Percentiles rank a stretch among this genome's conserved stretches.
phyloP scores from a whole-genome alignment of 805 yeast genomes.

The Ogataea paradorogensis region DNA sequence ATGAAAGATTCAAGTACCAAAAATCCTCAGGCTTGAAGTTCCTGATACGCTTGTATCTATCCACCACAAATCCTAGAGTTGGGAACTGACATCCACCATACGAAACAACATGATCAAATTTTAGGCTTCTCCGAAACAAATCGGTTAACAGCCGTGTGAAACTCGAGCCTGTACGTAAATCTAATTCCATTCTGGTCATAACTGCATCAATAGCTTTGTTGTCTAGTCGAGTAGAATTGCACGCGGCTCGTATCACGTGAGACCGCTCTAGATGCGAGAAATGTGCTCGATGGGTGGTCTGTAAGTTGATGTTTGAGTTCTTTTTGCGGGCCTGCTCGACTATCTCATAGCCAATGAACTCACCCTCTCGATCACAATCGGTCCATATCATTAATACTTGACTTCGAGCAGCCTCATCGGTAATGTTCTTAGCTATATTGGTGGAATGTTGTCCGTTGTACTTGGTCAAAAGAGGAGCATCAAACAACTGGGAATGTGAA shows the following conservation, averaged over 20 bases:
- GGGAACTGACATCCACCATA: slow-evolving; percentile 97
- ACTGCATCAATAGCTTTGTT: slow-evolving; percentile 79
- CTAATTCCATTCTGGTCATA: slow-evolving; percentile 79
- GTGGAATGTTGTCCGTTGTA: slow-evolving; percentile 37
- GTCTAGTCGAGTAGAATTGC: slow-evolving; percentile 61
- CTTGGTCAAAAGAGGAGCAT: slow-evolving; percentile 56
- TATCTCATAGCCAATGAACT: slow-evolving; percentile 84
- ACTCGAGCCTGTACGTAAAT: slow-evolving; percentile 82
- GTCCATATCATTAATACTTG: slow-evolving; percentile 89
- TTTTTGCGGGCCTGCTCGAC: slow-evolving; percentile 59
- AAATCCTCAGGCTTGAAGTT: slow-evolving; percentile 73
- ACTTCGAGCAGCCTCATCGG: slow-evolving; percentile 57
- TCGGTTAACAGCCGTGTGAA: slow-evolving; percentile 79
- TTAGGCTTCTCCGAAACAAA: slow-evolving; percentile 37
- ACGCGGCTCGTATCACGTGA: slow-evolving; percentile 77
- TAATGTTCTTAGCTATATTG: slow-evolving; percentile 60
- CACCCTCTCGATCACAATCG: slow-evolving; percentile 97
- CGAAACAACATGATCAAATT: slow-evolving; percentile 44
- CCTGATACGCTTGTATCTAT: slow-evolving; percentile 73
- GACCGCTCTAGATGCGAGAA: slow-evolving; percentile 82
- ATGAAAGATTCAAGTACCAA: slow-evolving; percentile 65
- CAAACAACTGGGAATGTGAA: slow-evolving; percentile 62
- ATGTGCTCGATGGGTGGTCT: slow-evolving; percentile 65
- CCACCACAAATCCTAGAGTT: slow-evolving; percentile 93
- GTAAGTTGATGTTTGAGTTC: slow-evolving; percentile 45